Evolutionary conservation across 495 filamentous ascomycete genomes (phyloP).

Genomic region (Sordaria brevicollis): DNA sequence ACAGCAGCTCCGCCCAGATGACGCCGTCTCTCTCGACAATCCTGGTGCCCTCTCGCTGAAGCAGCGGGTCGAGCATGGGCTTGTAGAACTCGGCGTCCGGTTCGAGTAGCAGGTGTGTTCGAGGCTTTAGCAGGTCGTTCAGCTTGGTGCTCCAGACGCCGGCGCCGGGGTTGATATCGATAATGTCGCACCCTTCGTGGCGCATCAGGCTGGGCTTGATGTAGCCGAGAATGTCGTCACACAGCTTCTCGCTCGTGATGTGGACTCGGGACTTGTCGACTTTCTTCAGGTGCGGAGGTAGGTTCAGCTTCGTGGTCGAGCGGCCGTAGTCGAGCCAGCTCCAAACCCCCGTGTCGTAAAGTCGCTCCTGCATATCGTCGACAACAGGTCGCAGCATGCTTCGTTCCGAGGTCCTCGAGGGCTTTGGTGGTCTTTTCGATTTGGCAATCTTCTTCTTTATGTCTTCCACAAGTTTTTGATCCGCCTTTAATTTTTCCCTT

Average conservation of each 20-base stretch:
- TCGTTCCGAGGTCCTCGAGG: neutral
- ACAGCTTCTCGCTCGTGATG: conserved; percentile 49
- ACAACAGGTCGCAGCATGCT: neutral
- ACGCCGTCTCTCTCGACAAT: conserved; percentile 39
- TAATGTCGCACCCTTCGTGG: conserved; percentile 61
- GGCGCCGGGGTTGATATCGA: conserved; percentile 73
- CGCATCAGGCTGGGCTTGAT: conserved; percentile 40
- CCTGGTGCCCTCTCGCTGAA: conserved; percentile 44
- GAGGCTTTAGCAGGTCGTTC: conserved; percentile 61
- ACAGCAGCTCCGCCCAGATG: conserved; percentile 37
- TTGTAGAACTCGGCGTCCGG: conserved; percentile 43
- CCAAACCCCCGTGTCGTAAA: neutral
- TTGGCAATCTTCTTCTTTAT: no score
- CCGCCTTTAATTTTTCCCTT: no score
- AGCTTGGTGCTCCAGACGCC: conserved; percentile 68
- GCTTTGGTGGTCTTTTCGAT: neutral
- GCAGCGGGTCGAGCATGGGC: conserved; percentile 50
- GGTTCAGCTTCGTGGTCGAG: neutral
- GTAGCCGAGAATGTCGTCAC: conserved; percentile 34
- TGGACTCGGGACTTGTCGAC: conserved; percentile 27
- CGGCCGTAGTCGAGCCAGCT: neutral
- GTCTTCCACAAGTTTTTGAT: no score
- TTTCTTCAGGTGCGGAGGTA: neutral
- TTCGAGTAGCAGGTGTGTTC: conserved; percentile 72
- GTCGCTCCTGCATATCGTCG: neutral